Conservation (phyloP, 805 yeast genomes). For the Monosporozyma unispora region DNA sequence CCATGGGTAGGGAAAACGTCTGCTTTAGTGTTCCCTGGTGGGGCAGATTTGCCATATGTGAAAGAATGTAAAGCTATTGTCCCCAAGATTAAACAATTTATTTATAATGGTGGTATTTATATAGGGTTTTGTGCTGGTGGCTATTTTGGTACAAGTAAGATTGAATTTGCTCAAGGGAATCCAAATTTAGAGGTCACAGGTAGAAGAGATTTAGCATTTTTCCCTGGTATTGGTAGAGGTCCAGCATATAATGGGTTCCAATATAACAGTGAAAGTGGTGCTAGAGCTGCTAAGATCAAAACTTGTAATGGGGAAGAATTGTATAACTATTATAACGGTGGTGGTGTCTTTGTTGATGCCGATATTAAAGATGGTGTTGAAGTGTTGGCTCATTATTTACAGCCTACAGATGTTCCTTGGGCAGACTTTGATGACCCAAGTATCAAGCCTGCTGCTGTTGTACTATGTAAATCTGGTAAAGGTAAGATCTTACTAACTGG, state of each 20-base stretch:
- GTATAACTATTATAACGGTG: constrained; percentile 72
- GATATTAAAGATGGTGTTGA: constrained; percentile 50
- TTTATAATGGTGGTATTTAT: constrained; percentile 66
- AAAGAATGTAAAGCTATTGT: constrained; percentile 62
- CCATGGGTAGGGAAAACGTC: constrained; percentile 86
- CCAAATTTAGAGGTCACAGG: constrained; percentile 74
- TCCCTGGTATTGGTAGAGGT: constrained; percentile 79
- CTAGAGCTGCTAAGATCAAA: constrained; percentile 45
- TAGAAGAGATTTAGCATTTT: constrained; percentile 68
- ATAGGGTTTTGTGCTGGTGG: constrained; percentile 96
- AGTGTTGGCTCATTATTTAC: constrained; percentile 62
- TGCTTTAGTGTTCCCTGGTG: constrained; percentile 85
- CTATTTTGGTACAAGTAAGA: constrained; percentile 63
- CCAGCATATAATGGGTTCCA: constrained; percentile 71
- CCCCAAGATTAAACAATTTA: constrained; percentile 49
- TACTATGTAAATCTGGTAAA: constrained; percentile 51
- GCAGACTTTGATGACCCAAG: constrained; percentile 23
- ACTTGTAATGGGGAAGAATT: constrained; percentile 31
- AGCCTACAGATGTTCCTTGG: constrained; percentile 43
- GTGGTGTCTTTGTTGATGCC: constrained; percentile 77
- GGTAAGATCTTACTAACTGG: constrained; percentile 78
- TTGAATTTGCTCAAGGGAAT: constrained; percentile 79
- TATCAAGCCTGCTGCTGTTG: constrained; percentile 53
- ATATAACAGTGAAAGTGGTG: constrained; percentile 70
- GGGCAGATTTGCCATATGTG: constrained; percentile 89